These are phyloP conservation scores for Amoebophrya sp. DNA, from an alignment of 169 alveolate genomes.

Conservation along the genomic window DNA sequence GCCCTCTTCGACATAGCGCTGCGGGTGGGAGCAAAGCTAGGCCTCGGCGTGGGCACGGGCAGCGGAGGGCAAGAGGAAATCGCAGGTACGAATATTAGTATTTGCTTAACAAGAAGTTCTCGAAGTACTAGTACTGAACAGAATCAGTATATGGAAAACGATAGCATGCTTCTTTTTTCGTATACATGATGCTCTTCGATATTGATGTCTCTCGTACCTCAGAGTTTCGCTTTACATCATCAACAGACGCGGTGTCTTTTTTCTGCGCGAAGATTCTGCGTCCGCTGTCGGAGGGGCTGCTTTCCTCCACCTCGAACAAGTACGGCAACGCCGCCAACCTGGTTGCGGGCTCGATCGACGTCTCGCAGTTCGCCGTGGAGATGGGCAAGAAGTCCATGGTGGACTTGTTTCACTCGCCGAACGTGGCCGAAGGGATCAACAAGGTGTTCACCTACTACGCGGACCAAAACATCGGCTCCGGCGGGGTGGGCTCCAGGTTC, in stretches of 20 bases:
- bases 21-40: too few relatives aligned
- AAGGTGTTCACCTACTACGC: neutral
- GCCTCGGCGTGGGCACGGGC: too few relatives aligned
- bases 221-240: too few relatives aligned
- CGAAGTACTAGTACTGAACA: neutral
- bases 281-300: neutral
- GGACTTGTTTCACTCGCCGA: neutral
- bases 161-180: too few relatives aligned
- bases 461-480: neutral
- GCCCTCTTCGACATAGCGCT: neutral
- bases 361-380: neutral
- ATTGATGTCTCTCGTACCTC: too few relatives aligned
- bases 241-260: neutral
- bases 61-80: too few relatives aligned
- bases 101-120: too few relatives aligned
- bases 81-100: too few relatives aligned
- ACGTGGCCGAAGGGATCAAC: neutral
- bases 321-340: neutral
- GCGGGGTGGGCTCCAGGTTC: too few relatives aligned
- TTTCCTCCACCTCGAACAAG: neutral
- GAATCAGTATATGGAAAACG: too few relatives aligned
- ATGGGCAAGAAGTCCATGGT: neutral
- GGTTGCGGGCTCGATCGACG: neutral
- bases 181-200: too few relatives aligned
- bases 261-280: neutral